Base-by-base conservation (phyloP, 2,329 filamentous ascomycete species). In the Blastomyces percursus region DNA sequence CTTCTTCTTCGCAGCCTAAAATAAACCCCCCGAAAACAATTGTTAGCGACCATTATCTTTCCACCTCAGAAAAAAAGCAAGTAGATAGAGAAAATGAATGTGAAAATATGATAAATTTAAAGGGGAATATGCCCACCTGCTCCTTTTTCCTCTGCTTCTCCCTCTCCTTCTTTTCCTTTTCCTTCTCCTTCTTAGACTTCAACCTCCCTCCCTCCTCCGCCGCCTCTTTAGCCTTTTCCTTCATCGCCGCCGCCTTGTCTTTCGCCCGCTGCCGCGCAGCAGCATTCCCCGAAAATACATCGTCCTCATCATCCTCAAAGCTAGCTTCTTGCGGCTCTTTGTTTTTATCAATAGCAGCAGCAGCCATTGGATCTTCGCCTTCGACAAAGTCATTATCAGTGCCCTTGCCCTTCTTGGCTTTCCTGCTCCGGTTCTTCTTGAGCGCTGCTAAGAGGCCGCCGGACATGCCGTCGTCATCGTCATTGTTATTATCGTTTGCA, bases 71-170 rank as follows among this genome's bases (percentile, higher is more conserved):
- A n/a, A 24, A 24, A 59, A n/a, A 11, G 27, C 38, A 35, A 9
- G 32, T 58, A 8, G 9, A 44, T 58, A 8, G 16, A 44, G 14
- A 32, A 42, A 35, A 60, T 19, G 35, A 38, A 38, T 9, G 12
- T 38, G 35, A 58, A 24, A 21, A 48, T 21, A 48, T 48, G 14
- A 35, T 58, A 59, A 19, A 35, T 51, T 54, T 14, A 27, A 46
- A 44, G 57, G 40, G 14, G n/a, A 48, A 21, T 16, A 40, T 54
- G 59, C 80, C 63, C 75, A 94, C 91, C 84, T 97, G 89, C 77
- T 99, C 94, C 85, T 92, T 99, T 81, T 99, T 99, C 68, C 92
- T 84, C 79, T 94, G 90, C 85, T 99, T 99, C 81, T 99, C 94
- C 65, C 91, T 86, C 80, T 99, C 94, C 80, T 96, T 99, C 83